Evolutionary conservation across 352 stramenopile species (phyloP).

Genomic region (Nothophytophthora sp.): DNA sequence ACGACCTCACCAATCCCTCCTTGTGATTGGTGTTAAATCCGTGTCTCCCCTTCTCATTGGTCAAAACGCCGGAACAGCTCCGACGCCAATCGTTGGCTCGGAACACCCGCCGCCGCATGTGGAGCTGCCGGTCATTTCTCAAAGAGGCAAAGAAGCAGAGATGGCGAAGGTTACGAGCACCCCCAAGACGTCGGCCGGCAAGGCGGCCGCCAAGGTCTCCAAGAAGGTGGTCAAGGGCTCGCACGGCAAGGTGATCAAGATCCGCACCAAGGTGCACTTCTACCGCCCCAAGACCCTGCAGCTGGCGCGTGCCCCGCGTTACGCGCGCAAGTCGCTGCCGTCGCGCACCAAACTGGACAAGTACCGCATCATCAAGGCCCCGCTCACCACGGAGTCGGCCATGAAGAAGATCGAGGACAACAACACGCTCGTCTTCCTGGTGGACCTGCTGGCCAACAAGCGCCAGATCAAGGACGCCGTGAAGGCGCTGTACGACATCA

Average conservation of each 20-base stretch:
- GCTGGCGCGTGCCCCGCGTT: conserved; percentile 95
- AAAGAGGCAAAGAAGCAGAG: conserved; percentile 59
- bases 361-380: conserved; percentile 99
- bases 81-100: conserved; percentile 33
- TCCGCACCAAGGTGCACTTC: conserved; percentile 99
- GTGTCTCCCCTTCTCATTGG: conserved; percentile 12
- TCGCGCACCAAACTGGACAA: conserved; percentile 98
- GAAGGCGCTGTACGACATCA: conserved; percentile 99
- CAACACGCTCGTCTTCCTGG: conserved; percentile 99
- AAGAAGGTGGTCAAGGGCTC: conserved; percentile 97
- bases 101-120: conserved; percentile 5
- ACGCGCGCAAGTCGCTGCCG: conserved; percentile 92
- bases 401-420: conserved; percentile 99
- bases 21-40: conserved; percentile 9
- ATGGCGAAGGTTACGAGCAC: conserved; percentile 71
- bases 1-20: no score
- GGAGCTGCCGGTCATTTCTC: conserved; percentile 27
- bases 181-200: conserved; percentile 84
- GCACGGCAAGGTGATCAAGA: conserved; percentile 97
- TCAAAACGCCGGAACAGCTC: not conserved
- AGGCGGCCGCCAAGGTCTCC: conserved; percentile 92
- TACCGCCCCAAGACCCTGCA: conserved; percentile 99
- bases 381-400: conserved; percentile 99
- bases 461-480: conserved; percentile 99
- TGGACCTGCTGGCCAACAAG: conserved; percentile 99